Evolutionary conservation across 768 basidiomycete species (phyloP), one percentile per base, ranked within the genome.

Genomic region (Psilocybe cyanescens): DNA sequence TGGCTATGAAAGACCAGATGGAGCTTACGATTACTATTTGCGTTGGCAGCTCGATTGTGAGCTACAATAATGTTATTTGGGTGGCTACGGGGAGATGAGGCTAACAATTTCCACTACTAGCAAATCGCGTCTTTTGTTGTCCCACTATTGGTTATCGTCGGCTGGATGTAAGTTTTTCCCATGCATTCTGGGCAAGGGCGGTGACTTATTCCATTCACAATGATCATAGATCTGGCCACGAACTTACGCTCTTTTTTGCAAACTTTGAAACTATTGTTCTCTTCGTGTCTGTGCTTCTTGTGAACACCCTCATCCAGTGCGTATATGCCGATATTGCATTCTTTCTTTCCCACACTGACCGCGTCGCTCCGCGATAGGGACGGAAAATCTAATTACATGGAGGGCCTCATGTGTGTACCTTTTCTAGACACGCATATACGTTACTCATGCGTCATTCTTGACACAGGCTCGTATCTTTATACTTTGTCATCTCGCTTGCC

Each of bases 341-440:
- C 12, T 30, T 39, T 41, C 6, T 57, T 35, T 28, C 41, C 61
- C 17, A 61, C 61, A 39, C 47, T 51, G 56, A 35, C 37, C 49
- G 11, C 50, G 49, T 31, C 29, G 3, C 30, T 54, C 39, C 44
- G 51, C 51, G 28, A n/a, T 50, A 85, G 87, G 76, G 90, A 93
- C 64, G 94, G 94, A 48, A 90, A 89, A 68, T 89, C 91, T 14
- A 95, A 96, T 70, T 95, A 94, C 70, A 91, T 97, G 89, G 95
- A 96, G 76, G 95, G 95, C 35, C 72, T 94, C 46, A 91, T 95
- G 92, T 80, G 66, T 17, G 75, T 69, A 3, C 48, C 24, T 53
- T 5, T 31, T n/a, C 14, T 48, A 16, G 76, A 56, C 46, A 71
- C 16, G 8, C 53, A 12, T 50, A 8, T 14, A 28, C 12, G 3